Conservation (phyloP, 129 eudicot species). For the Rutidosis leptorrhynchoides region DNA sequence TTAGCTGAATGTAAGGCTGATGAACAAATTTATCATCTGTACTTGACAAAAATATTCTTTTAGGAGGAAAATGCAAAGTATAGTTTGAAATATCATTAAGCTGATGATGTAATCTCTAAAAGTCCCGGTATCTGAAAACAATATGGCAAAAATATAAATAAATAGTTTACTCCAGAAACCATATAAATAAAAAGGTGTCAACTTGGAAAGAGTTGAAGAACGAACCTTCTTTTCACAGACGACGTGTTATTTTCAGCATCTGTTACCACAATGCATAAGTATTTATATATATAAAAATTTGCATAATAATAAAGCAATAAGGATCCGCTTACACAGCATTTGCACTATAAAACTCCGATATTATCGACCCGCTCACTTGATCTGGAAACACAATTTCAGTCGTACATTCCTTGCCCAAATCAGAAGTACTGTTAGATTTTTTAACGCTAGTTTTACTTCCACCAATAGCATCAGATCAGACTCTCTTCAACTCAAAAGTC, state of each 20-base stretch:
- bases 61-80: conserved; percentile 92
- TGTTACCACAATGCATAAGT: conserved; percentile 85
- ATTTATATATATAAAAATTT: too few species aligned
- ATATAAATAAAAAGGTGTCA: background rate
- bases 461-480: background rate
- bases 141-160: background rate
- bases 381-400: conserved; percentile 29
- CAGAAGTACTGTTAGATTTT: conserved; percentile 85
- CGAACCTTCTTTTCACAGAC: conserved; percentile 95
- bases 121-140: conserved; percentile 76
- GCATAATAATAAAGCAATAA: conserved; percentile 3
- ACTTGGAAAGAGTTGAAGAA: conserved; percentile 11
- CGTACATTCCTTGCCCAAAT: conserved; percentile 43
- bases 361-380: conserved; percentile 50
- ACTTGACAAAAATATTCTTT: conserved; percentile 97
- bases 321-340: conserved; percentile 64
- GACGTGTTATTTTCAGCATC: conserved; percentile 73
- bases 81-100: conserved; percentile 97
- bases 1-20: conserved; percentile 97
- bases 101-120: conserved; percentile 91
- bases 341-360: conserved; percentile 72
- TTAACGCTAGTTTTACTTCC: conserved; percentile 50
- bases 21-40: conserved; percentile 97
- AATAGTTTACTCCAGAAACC: background rate
- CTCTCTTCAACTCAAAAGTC: conserved; percentile 21